phyloP scores from a whole-genome alignment of 2,329 filamentous ascomycete species.

The Microsporum audouinii region DNA sequence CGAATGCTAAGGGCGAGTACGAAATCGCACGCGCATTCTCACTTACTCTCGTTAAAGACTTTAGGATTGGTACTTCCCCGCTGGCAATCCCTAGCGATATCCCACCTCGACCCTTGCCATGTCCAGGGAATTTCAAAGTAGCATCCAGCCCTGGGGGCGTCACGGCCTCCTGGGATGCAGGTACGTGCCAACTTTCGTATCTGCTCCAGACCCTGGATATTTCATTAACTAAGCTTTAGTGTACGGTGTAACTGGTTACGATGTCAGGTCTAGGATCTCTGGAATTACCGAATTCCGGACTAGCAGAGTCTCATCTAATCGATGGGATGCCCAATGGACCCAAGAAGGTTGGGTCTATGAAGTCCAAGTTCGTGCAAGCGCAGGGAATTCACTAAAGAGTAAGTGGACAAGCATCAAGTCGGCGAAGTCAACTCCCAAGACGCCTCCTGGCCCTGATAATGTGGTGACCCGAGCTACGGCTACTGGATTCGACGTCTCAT shows the following conservation, averaged over 20 bases:
- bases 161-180: neutral
- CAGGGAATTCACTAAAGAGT: neutral
- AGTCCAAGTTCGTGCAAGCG: neutral
- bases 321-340: neutral
- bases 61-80: neutral
- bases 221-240: neutral
- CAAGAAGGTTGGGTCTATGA: neutral
- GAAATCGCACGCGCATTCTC: conserved; percentile 2
- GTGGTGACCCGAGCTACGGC: neutral
- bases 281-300: neutral
- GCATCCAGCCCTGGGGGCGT: neutral
- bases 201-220: neutral
- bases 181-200: neutral
- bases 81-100: neutral
- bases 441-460: neutral
- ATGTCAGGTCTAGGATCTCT: neutral
- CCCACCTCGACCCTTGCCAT: neutral
- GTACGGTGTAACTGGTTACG: neutral
- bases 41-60: neutral
- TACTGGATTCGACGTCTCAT: neutral
- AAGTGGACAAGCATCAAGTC: neutral
- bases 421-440: neutral
- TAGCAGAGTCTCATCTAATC: neutral
- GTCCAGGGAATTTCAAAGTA: neutral
- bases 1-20: neutral